Conservation (phyloP, 2,329 filamentous ascomycete species). For the Claviceps pusilla region DNA sequence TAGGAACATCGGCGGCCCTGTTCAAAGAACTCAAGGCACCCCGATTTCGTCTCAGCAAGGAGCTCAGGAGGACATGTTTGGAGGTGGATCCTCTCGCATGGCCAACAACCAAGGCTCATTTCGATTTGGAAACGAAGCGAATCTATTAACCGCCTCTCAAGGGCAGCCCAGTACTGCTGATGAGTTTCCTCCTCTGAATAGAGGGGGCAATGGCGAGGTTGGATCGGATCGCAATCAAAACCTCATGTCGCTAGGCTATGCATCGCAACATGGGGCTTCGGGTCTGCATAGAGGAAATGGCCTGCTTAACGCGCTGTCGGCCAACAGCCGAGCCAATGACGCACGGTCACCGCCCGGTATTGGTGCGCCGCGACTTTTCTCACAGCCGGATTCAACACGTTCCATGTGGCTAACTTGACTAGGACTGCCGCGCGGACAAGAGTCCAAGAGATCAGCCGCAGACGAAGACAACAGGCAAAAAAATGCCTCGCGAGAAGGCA, state of each 20-base stretch:
- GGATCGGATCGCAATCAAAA: slow-evolving; percentile 37
- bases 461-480: slow-evolving; percentile 28
- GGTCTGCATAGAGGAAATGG: slow-evolving; percentile 40
- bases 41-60: slow-evolving; percentile 35
- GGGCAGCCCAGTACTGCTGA: slow-evolving; percentile 35
- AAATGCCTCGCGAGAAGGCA: slow-evolving; percentile 24
- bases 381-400: neutral
- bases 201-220: slow-evolving; percentile 42
- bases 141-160: slow-evolving; percentile 28
- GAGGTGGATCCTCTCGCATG: slow-evolving; percentile 26
- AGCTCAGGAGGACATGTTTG: slow-evolving; percentile 33
- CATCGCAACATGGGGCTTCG: slow-evolving; percentile 26
- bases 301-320: slow-evolving; percentile 48
- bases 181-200: slow-evolving; percentile 48
- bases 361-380: slow-evolving; percentile 12
- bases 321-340: slow-evolving; percentile 37
- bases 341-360: slow-evolving; percentile 32
- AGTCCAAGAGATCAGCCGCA: slow-evolving; percentile 18
- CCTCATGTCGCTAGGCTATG: slow-evolving; percentile 38
- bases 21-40: slow-evolving; percentile 36
- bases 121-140: slow-evolving; percentile 36
- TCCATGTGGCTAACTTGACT: slow-evolving; percentile 9
- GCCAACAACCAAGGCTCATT: slow-evolving; percentile 31
- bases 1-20: slow-evolving; percentile 31
- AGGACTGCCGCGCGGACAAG: slow-evolving; percentile 27